These are phyloP conservation scores for Alnus rubra DNA, from an alignment of 306 rosid species.

Conservation along the genomic window DNA sequence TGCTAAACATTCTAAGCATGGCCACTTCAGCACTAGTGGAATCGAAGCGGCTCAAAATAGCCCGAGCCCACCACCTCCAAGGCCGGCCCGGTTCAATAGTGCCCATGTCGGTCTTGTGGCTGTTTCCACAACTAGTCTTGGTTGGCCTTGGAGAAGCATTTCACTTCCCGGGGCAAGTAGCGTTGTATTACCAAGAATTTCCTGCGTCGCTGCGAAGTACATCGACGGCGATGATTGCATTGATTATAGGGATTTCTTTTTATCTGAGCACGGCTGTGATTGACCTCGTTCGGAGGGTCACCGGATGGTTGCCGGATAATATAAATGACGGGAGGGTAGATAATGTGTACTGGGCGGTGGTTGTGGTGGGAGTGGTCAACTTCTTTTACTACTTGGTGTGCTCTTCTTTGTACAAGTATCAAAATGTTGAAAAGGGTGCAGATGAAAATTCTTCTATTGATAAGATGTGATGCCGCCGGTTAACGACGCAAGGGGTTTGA, in stretches of 20 bases:
- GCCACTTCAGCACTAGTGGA: slow-evolving; percentile 56
- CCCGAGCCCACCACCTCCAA: slow-evolving; percentile 6
- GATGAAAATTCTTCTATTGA: neutral
- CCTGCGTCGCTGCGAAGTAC: slow-evolving; percentile 50
- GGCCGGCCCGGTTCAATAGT: neutral
- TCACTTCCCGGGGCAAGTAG: slow-evolving; percentile 66
- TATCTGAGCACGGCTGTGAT: slow-evolving; percentile 35
- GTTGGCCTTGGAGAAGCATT: slow-evolving; percentile 71
- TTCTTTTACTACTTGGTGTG: slow-evolving; percentile 37
- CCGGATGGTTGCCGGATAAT: slow-evolving; percentile 41
- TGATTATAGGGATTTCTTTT: slow-evolving; percentile 23
- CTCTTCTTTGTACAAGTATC: slow-evolving; percentile 31
- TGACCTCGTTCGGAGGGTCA: slow-evolving; percentile 26
- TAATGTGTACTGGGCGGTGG: slow-evolving; percentile 40
- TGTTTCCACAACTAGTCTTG: slow-evolving; percentile 53
- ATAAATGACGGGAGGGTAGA: slow-evolving; percentile 43
- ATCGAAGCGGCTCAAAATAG: slow-evolving; percentile 54
- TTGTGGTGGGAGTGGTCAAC: slow-evolving; percentile 32
- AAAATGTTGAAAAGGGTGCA: slow-evolving; percentile 11
- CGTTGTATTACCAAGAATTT: slow-evolving; percentile 67
- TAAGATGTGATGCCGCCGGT: neutral
- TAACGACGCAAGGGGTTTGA: neutral
- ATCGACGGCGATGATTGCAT: slow-evolving; percentile 44
- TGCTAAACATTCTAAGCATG: slow-evolving; percentile 41
- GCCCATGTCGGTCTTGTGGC: slow-evolving; percentile 50